Evolutionary conservation across 192 early-diverging fungal genomes (phyloP), one percentile per base, ranked within the genome.

Genomic region (Ambispora gerdemannii): DNA sequence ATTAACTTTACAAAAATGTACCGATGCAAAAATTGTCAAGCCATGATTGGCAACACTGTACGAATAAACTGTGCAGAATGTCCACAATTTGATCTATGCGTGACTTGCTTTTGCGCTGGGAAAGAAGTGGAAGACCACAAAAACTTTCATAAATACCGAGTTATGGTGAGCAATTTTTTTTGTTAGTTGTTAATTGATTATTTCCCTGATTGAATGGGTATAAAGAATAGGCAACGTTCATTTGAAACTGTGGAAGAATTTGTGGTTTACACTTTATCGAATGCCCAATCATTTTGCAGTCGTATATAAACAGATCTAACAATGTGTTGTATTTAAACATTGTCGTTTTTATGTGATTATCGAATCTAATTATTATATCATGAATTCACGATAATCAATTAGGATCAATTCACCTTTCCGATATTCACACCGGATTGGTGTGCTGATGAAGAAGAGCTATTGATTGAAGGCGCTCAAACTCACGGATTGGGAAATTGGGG

Each of bases 401-500:
- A 89, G 87, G 91, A 92, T 77, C 86, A 85, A 38, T 88, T 90
- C 55, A 87, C 86, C 63, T 98, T 95, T 75, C 92, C 95, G 4
- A 90, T 99, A 43, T 96, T 94, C 73, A 88, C 91, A 19, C 80
- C 83, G 20, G 87, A 93, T 63, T 99, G 97, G 97, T 90, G 88
- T 50, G 97, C 95, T 3, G 93, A 98, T 58, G 97, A 99, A 71
- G 97, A 99, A 81, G 81, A 98, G 52, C 71, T 94, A 64, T 81
- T 99, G 69, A 92, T 98, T 47, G 94, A 97, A 65, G 92, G 89
- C 4, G 82, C 93, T 51, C 91, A 94, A 76, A 85, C 91, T 74
- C 93, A 88, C 78, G 97, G 97, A 24, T 86, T 98, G 64, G 97
- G 97, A 34, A 98, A 98, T 80, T 99, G 95, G 95, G 91, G 92